A percentile compares a stretch with the other conserved stretches of the same genome.
Conservation (phyloP, 1,284 basidiomycete genomes). For the Volvariella surrecta region DNA sequence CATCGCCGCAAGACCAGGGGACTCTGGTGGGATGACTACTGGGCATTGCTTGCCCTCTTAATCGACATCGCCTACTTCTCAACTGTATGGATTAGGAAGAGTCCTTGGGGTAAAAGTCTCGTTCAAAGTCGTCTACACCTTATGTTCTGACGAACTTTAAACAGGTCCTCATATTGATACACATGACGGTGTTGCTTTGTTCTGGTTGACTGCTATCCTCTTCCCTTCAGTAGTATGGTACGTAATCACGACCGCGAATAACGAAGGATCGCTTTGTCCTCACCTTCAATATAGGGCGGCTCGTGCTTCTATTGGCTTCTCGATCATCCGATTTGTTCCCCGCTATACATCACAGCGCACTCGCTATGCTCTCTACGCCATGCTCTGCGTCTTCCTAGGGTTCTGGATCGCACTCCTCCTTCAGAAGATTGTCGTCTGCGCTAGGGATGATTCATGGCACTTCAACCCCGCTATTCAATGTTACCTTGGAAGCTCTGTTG, state of each 20-base stretch:
- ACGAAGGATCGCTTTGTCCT: no score
- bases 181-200: neutral
- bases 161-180: neutral
- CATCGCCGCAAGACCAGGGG: slow-evolving; percentile 7
- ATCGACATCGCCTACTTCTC: slow-evolving; percentile 3
- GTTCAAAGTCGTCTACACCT: neutral
- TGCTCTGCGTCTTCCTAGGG: slow-evolving; percentile 6
- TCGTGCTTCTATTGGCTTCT: slow-evolving; percentile 11
- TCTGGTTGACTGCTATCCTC: slow-evolving; percentile 3
- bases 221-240: slow-evolving; percentile 4
- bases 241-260: no score
- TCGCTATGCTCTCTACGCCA: slow-evolving; percentile 2
- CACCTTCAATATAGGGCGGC: slow-evolving; percentile 9
- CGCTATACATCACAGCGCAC: neutral
- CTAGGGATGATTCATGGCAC: slow-evolving; percentile 2
- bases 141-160: no score
- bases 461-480: slow-evolving; percentile 5
- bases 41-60: slow-evolving; percentile 7
- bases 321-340: slow-evolving; percentile 9
- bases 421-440: slow-evolving; percentile 6
- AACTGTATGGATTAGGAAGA: slow-evolving; percentile 4
- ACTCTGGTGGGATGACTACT: slow-evolving; percentile 13
- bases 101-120: slow-evolving; percentile 1
- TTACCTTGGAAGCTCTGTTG: slow-evolving; percentile 2
- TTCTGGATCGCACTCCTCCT: slow-evolving; percentile 5